Percentiles rank a stretch among this genome's conserved stretches.
Conservation (phyloP, 2,329 filamentous ascomycete species). For the Cryoendolithus antarcticus region DNA sequence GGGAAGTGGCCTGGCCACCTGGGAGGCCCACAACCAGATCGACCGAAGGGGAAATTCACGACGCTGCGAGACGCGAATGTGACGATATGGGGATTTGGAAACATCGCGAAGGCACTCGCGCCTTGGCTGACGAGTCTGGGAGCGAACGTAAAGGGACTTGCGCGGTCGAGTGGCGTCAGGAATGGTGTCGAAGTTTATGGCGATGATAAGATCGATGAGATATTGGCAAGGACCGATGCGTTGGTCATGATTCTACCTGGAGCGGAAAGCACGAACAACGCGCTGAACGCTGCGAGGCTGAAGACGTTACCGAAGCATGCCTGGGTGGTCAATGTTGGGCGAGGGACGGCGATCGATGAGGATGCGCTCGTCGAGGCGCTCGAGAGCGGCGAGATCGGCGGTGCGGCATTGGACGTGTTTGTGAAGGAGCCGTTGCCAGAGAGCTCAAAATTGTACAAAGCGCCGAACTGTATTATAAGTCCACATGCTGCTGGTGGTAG, state of each 20-base stretch:
- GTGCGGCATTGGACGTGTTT: conserved; percentile 41
- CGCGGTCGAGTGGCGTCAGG: conserved; percentile 44
- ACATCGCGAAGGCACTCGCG: conserved; percentile 50
- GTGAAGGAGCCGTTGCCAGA: conserved; percentile 41
- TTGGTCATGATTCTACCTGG: conserved; percentile 57
- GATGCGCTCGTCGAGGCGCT: conserved; percentile 36
- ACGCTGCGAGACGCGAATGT: conserved; percentile 47
- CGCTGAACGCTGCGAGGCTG: conserved; percentile 42
- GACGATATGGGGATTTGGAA: conserved; percentile 53
- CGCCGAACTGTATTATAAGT: conserved; percentile 41
- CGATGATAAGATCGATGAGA: conserved; percentile 41
- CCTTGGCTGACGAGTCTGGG: conserved; percentile 44
- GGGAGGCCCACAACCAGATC: conserved; percentile 48
- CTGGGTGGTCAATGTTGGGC: conserved; percentile 36
- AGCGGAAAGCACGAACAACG: conserved; percentile 42
- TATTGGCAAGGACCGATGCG: conserved; percentile 47
- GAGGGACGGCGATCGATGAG: conserved; percentile 42
- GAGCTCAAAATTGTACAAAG: conserved; percentile 33
- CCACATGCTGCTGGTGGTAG: conserved; percentile 49
- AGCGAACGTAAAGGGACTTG: conserved; percentile 47
- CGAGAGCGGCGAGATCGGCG: conserved; percentile 32
- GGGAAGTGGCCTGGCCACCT: conserved; percentile 49
- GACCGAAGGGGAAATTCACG: conserved; percentile 45
- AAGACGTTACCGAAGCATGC: conserved; percentile 43
- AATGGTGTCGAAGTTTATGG: conserved; percentile 45